These are phyloP conservation scores for Sedum album DNA, from an alignment of 164 flowering plant species.

Conservation along the genomic window DNA sequence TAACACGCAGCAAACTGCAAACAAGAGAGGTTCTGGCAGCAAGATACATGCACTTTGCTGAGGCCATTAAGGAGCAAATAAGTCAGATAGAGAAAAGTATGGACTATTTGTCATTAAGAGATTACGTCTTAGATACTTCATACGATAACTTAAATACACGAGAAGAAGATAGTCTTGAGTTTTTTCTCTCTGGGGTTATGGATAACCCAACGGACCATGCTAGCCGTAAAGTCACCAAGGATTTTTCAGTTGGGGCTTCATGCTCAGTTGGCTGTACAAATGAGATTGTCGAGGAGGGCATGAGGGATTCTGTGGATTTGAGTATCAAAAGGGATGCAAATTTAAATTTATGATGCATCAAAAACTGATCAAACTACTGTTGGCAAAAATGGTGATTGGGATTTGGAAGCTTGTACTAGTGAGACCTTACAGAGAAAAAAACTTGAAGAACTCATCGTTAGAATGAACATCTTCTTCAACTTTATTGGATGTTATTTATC, in stretches of 20 bases:
- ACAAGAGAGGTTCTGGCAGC: slow-evolving; percentile 24
- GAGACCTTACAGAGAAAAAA: slow-evolving; percentile 24
- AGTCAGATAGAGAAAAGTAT: slow-evolving; percentile 27
- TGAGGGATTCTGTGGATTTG: slow-evolving; percentile 19
- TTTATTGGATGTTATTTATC: slow-evolving; percentile 22
- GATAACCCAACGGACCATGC: slow-evolving; percentile 15
- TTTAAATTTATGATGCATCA: slow-evolving; percentile 11
- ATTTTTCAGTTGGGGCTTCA: slow-evolving; percentile 21
- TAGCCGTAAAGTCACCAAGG: slow-evolving; percentile 6
- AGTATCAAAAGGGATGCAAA: slow-evolving; percentile 14
- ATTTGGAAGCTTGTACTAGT: slow-evolving; percentile 22
- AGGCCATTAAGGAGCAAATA: slow-evolving; percentile 43
- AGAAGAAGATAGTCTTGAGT: slow-evolving; percentile 38
- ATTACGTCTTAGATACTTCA: slow-evolving; percentile 15
- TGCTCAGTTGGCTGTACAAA: slow-evolving; percentile 15
- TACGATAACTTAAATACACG: slow-evolving; percentile 34
- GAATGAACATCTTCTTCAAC: slow-evolving; percentile 17
- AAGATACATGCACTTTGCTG: slow-evolving; percentile 37
- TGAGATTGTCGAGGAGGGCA: slow-evolving; percentile 32
- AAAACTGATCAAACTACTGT: slow-evolving; percentile 15
- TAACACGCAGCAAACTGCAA: slow-evolving; percentile 17
- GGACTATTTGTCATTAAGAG: slow-evolving; percentile 17
- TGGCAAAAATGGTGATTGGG: slow-evolving; percentile 19
- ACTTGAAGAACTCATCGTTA: slow-evolving; percentile 15
- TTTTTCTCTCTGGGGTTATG: slow-evolving; percentile 37